Percentiles rank a stretch among this genome's conserved stretches.
phyloP scores from a whole-genome alignment of 2,329 filamentous ascomycete species.

The Neoarthrinium moseri region DNA sequence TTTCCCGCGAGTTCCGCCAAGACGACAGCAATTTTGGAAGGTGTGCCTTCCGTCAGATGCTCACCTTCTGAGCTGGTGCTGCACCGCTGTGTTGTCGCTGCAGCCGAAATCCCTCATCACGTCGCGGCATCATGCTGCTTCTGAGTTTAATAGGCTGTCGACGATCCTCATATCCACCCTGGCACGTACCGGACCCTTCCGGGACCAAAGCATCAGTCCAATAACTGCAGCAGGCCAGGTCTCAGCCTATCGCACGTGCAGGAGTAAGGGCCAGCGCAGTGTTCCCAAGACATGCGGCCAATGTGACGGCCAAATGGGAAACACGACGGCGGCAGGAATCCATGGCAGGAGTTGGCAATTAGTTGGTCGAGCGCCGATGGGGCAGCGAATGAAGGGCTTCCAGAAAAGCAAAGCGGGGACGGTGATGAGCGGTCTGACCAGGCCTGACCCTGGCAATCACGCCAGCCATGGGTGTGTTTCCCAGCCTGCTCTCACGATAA shows the following conservation, averaged over 20 bases:
- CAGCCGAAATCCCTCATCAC: conserved; percentile 42
- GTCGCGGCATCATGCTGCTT: conserved; percentile 27
- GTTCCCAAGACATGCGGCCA: conserved; percentile 35
- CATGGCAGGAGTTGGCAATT: conserved; percentile 11
- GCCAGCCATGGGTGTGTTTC: conserved; percentile 14
- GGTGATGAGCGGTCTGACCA: neutral
- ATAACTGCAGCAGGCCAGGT: conserved; percentile 28
- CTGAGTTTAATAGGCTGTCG: conserved; percentile 42
- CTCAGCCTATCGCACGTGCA: conserved; percentile 38
- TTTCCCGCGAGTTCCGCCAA: conserved; percentile 7
- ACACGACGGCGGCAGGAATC: conserved; percentile 9
- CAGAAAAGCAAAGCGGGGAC: conserved; percentile 15
- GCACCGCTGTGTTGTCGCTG: conserved; percentile 39
- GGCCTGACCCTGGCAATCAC: conserved; percentile 4
- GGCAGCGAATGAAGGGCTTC: conserved; percentile 10
- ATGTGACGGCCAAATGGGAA: conserved; percentile 38
- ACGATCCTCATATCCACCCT: conserved; percentile 32
- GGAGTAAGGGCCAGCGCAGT: conserved; percentile 45
- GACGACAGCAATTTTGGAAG: conserved; percentile 6
- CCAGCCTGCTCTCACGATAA: conserved; percentile 35
- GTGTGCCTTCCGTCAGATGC: conserved; percentile 6
- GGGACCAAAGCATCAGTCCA: conserved; percentile 39
- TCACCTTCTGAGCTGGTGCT: conserved; percentile 20
- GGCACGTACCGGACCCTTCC: conserved; percentile 26
- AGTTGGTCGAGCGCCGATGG: neutral